A percentile compares a stretch with the other conserved stretches of the same genome.
These are phyloP conservation scores for Collybia nuda DNA, from an alignment of 768 basidiomycete genomes.

Conservation along the genomic window DNA sequence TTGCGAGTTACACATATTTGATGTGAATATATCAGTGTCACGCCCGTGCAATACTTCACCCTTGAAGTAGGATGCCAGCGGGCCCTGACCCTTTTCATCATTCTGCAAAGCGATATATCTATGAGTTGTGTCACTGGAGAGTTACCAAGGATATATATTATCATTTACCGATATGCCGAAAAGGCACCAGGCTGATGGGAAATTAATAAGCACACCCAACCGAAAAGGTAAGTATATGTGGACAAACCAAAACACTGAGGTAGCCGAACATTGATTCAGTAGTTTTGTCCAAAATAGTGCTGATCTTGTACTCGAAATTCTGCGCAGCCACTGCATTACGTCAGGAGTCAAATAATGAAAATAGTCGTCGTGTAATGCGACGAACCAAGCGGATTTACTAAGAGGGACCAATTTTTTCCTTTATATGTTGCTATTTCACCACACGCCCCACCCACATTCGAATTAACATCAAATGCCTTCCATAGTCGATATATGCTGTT, in stretches of 20 bases:
- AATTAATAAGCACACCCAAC: slow-evolving; percentile 1
- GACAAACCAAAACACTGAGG: slow-evolving; percentile 80
- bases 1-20: slow-evolving; percentile 82
- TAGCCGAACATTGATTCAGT: slow-evolving; percentile 92
- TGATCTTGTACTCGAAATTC: slow-evolving; percentile 94
- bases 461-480: slow-evolving; percentile 93
- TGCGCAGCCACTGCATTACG: slow-evolving; percentile 74
- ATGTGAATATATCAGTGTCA: slow-evolving; percentile 91
- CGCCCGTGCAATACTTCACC: slow-evolving; percentile 85
- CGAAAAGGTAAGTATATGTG: background rate
- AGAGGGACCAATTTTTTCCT: slow-evolving; percentile 79
- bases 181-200: slow-evolving; percentile 81
- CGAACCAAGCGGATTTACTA: slow-evolving; percentile 83
- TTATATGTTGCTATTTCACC: slow-evolving; percentile 96
- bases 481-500: slow-evolving; percentile 93
- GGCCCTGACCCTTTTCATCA: slow-evolving; percentile 76
- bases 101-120: slow-evolving; percentile 90
- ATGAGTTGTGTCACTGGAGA: slow-evolving; percentile 2
- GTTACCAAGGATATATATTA: slow-evolving; percentile 5
- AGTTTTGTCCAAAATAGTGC: slow-evolving; percentile 89
- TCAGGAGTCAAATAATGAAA: slow-evolving; percentile 1
- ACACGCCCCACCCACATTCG: slow-evolving; percentile 93
- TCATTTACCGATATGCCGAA: slow-evolving; percentile 72
- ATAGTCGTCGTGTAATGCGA: background rate
- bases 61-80: slow-evolving; percentile 95